Evolutionary conservation across 2,329 filamentous ascomycete genomes (phyloP).

Genomic region (Paramyrothecium sp.): DNA sequence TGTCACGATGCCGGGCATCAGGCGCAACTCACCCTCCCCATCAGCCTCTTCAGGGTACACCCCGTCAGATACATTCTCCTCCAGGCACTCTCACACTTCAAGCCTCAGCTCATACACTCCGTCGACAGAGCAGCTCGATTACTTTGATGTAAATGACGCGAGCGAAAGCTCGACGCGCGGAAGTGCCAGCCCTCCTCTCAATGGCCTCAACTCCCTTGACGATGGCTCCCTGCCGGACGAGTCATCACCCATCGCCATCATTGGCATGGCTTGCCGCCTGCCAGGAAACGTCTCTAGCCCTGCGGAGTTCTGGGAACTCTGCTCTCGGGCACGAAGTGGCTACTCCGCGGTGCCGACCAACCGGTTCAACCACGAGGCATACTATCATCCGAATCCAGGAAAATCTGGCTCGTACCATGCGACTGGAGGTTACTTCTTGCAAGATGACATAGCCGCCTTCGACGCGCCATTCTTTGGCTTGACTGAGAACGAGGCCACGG

Average conservation of each 20-base stretch:
- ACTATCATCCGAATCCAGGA: background rate
- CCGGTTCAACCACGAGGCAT: background rate
- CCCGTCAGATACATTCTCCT: background rate
- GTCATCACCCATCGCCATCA: slow-evolving; percentile 9
- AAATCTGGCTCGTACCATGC: slow-evolving; percentile 14
- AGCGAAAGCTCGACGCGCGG: background rate
- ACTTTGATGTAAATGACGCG: background rate
- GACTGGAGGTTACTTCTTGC: slow-evolving; percentile 24
- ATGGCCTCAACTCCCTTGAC: background rate
- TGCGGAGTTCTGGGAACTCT: slow-evolving; percentile 13
- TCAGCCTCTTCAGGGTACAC: background rate
- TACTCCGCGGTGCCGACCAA: background rate
- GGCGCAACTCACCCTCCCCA: background rate
- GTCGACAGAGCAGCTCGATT: background rate
- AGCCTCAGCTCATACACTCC: background rate
- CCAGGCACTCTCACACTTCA: background rate
- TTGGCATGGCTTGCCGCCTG: slow-evolving; percentile 21
- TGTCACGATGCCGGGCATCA: background rate
- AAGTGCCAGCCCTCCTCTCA: background rate
- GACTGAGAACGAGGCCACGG: slow-evolving; percentile 15
- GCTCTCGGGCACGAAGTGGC: background rate
- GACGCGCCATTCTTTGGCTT: slow-evolving; percentile 20
- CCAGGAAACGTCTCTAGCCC: slow-evolving; percentile 16
- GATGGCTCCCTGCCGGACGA: background rate
- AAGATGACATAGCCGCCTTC: slow-evolving; percentile 18